phyloP scores from a whole-genome alignment of 2,329 filamentous ascomycete species.

The Fusarium sp. region DNA sequence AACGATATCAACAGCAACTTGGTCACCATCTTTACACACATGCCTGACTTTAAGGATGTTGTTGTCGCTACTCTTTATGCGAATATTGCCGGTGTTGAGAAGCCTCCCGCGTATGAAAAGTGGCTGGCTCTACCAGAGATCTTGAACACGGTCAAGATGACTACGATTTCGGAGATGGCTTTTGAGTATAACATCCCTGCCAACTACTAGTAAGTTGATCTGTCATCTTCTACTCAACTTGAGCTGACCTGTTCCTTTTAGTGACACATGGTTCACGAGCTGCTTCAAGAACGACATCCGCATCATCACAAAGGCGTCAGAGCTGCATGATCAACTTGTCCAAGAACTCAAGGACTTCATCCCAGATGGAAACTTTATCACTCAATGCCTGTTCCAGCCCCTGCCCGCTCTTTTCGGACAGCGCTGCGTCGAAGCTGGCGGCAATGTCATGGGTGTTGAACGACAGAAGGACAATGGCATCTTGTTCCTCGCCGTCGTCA shows the following conservation, averaged over 20 bases:
- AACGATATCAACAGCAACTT: constrained; percentile 28
- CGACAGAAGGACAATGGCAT: constrained; percentile 24
- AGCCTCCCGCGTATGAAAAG: constrained; percentile 27
- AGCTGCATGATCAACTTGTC: constrained; percentile 23
- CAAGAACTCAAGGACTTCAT: constrained; percentile 26
- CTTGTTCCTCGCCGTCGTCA: constrained; percentile 17
- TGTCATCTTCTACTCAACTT: background rate
- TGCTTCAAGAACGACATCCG: constrained; percentile 30
- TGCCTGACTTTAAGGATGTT: constrained; percentile 30
- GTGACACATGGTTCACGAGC: constrained; percentile 27
- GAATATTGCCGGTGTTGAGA: constrained; percentile 25
- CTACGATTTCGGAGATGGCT: constrained; percentile 27
- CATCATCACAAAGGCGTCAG: constrained; percentile 26
- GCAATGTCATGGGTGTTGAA: constrained; percentile 30
- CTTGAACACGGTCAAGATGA: constrained; percentile 25
- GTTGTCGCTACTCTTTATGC: constrained; percentile 20
- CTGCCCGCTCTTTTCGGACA: constrained; percentile 20
- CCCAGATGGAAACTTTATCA: constrained; percentile 24
- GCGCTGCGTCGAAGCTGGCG: constrained; percentile 23
- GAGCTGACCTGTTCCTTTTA: background rate
- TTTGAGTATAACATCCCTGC: constrained; percentile 33
- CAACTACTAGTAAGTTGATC: constrained; percentile 20
- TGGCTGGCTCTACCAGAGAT: constrained; percentile 34
- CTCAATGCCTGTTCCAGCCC: constrained; percentile 30
- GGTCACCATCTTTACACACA: constrained; percentile 12